Evolutionary conservation across 2,329 filamentous ascomycete species (phyloP).

Genomic region (Macrophomina phaseolina): DNA sequence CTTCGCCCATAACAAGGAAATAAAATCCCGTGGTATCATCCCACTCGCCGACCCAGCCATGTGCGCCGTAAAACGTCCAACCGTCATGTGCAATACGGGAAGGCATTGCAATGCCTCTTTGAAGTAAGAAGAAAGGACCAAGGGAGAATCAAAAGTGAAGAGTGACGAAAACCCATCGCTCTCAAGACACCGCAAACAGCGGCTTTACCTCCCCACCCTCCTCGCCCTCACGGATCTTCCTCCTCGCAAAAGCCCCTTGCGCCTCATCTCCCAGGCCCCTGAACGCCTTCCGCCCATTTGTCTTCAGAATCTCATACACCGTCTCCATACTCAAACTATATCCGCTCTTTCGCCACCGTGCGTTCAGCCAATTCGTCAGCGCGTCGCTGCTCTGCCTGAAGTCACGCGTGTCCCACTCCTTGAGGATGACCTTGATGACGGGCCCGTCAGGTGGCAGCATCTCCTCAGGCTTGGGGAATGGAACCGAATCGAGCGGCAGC

Average conservation of each 20-base stretch:
- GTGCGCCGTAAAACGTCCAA: too few relatives aligned
- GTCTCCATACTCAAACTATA: slow-evolving; percentile 36
- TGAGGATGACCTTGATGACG: slow-evolving; percentile 26
- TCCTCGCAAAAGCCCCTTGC: slow-evolving; percentile 37
- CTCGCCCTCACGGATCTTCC: neutral
- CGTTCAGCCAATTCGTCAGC: slow-evolving; percentile 24
- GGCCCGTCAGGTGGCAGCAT: slow-evolving; percentile 31
- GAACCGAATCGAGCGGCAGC: slow-evolving; percentile 40
- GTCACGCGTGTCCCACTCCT: slow-evolving; percentile 28
- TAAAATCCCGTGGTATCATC: too few relatives aligned
- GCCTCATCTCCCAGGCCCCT: slow-evolving; percentile 43
- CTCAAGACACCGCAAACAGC: neutral
- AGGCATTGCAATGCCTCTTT: too few relatives aligned
- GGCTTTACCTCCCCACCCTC: slow-evolving; percentile 11
- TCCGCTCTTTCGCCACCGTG: slow-evolving; percentile 27
- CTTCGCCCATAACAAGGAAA: too few relatives aligned
- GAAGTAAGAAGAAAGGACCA: too few relatives aligned
- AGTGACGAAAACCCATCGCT: neutral
- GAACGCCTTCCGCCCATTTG: slow-evolving; percentile 43
- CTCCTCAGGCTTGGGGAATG: slow-evolving; percentile 37
- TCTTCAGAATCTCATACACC: slow-evolving; percentile 42
- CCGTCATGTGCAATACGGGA: too few relatives aligned
- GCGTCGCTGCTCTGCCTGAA: slow-evolving; percentile 25
- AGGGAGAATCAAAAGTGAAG: too few relatives aligned
- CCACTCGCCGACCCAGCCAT: too few relatives aligned